These are phyloP conservation scores for Licmophora abbreviata DNA, from an alignment of 108 stramenopile species.

Conservation along the genomic window DNA sequence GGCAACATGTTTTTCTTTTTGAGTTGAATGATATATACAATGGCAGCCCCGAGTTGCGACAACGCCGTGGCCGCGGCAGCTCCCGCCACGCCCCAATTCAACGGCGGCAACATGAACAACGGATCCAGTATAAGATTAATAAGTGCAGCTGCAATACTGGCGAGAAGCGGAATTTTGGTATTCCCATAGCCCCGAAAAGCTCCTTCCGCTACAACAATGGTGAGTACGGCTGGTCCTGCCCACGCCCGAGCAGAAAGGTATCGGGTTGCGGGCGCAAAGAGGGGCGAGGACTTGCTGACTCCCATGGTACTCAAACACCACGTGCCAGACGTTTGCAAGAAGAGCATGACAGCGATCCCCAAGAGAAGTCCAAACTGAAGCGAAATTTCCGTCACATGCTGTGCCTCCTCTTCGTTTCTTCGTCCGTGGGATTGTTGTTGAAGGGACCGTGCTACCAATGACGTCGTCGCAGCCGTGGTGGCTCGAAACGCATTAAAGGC, in stretches of 20 bases:
- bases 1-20: conserved; percentile 28
- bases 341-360: conserved; percentile 22
- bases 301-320: conserved; percentile 60
- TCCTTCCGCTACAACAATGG: conserved; percentile 63
- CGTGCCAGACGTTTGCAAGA: conserved; percentile 17
- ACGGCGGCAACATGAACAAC: conserved; percentile 56
- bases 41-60: conserved; percentile 36
- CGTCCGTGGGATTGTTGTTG: too few species aligned
- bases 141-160: conserved; percentile 37
- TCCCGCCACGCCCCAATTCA: conserved; percentile 49
- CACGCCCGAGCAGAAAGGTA: conserved; percentile 48
- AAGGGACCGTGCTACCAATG: conserved; percentile 38
- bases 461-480: conserved; percentile 59
- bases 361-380: conserved; percentile 27
- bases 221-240: conserved; percentile 63
- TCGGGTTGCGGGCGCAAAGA: conserved; percentile 27
- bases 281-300: conserved; percentile 15
- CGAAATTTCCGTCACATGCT: conserved; percentile 21
- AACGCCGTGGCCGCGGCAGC: conserved; percentile 74
- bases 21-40: conserved; percentile 27
- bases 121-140: conserved; percentile 73
- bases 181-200: conserved; percentile 70
- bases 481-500: conserved; percentile 78
- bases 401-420: conserved; percentile 4
- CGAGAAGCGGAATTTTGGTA: conserved; percentile 57